phyloP scores from a whole-genome alignment of 176 grass and related monocot species.

The Oryza brachyantha region DNA sequence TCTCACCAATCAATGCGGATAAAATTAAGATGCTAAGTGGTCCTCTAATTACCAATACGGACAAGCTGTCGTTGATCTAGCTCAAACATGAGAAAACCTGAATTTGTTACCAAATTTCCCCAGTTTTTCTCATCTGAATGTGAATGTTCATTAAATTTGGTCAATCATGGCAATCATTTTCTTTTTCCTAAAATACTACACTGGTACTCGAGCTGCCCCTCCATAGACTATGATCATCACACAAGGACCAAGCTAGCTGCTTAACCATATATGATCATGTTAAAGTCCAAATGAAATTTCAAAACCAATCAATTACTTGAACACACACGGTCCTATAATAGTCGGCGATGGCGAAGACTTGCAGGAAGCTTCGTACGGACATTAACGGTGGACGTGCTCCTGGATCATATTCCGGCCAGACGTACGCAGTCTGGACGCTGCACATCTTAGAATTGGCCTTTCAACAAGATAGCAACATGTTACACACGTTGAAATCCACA shows the following conservation, averaged over 20 bases:
- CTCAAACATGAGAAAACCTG: not conserved
- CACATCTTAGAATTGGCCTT: constrained; percentile 14
- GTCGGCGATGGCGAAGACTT: constrained; percentile 14
- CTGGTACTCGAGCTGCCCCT: no score
- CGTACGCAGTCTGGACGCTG: constrained; percentile 32
- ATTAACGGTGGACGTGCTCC: constrained; percentile 20
- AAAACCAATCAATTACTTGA: constrained; percentile 21
- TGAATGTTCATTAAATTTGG: not conserved
- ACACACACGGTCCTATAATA: constrained; percentile 5
- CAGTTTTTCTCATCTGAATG: not conserved
- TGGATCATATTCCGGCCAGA: not conserved
- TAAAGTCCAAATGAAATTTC: constrained; percentile 6
- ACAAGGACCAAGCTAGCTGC: not conserved
- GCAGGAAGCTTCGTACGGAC: constrained; percentile 31
- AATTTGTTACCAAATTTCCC: not conserved
- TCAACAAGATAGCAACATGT: constrained; percentile 48
- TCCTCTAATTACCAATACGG: not conserved
- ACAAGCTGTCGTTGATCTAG: not conserved
- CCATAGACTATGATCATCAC: not conserved
- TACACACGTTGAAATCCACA: constrained; percentile 67
- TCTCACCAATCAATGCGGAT: constrained; percentile 7
- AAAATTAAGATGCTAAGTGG: not conserved
- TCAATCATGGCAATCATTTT: not conserved
- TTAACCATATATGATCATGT: not conserved
- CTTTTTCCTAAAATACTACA: not conserved